phyloP scores from a whole-genome alignment of 2,329 filamentous ascomycete species.

The Aspergillus sp. region DNA sequence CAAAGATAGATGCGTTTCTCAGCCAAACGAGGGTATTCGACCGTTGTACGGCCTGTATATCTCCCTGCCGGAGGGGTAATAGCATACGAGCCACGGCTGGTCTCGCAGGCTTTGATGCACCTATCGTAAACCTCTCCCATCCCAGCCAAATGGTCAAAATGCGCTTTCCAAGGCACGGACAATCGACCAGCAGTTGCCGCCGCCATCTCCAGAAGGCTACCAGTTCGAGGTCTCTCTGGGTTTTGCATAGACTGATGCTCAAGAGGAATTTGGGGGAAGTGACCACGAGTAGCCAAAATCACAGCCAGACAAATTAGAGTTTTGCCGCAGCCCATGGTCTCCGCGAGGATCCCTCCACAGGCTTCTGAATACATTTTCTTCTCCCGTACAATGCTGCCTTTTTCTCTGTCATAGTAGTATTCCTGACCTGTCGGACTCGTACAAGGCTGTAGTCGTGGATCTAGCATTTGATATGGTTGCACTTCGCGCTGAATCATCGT shows the following conservation, averaged over 20 bases:
- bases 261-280: constrained; percentile 66
- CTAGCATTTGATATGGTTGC: constrained; percentile 63
- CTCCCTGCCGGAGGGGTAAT: constrained; percentile 48
- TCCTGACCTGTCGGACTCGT: constrained; percentile 59
- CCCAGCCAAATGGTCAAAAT: constrained; percentile 56
- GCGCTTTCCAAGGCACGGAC: constrained; percentile 68
- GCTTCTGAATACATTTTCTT: constrained; percentile 72
- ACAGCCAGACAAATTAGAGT: constrained; percentile 80
- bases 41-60: constrained; percentile 44
- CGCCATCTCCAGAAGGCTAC: constrained; percentile 72
- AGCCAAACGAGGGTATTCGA: constrained; percentile 37
- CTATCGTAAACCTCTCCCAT: constrained; percentile 53
- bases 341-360: constrained; percentile 62
- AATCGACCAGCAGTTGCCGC: constrained; percentile 66
- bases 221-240: constrained; percentile 51
- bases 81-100: constrained; percentile 62
- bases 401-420: constrained; percentile 72
- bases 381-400: constrained; percentile 62
- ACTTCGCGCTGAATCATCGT: constrained; percentile 81
- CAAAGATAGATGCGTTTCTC: constrained; percentile 60
- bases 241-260: constrained; percentile 52
- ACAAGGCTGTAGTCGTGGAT: constrained; percentile 68
- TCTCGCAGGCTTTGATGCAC: constrained; percentile 58
- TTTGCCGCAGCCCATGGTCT: constrained; percentile 67
- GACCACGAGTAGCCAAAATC: constrained; percentile 71